phyloP scores from a whole-genome alignment of 306 rosid species.

The Trifolium pratense region DNA sequence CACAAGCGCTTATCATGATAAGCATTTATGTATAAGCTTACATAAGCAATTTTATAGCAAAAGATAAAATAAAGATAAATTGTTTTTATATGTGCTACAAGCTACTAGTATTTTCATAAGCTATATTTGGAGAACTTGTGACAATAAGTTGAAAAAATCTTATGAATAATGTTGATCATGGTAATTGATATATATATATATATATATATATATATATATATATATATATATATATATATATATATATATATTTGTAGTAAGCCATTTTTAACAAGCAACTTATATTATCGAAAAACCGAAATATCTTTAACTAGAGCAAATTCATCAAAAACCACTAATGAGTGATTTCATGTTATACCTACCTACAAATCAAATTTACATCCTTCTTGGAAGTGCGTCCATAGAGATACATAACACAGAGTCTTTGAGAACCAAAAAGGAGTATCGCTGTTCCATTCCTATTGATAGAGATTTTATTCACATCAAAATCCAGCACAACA shows the following conservation, averaged over 20 bases:
- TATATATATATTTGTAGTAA: too few relatives aligned
- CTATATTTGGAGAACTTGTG: too few relatives aligned
- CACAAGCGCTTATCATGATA: too few relatives aligned
- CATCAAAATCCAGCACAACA: slow-evolving; percentile 54
- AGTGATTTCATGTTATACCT: slow-evolving; percentile 48
- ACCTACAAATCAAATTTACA: slow-evolving; percentile 78
- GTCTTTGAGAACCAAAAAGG: slow-evolving; percentile 67
- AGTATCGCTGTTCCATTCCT: slow-evolving; percentile 74
- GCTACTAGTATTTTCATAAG: too few relatives aligned
- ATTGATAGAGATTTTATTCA: slow-evolving; percentile 74
- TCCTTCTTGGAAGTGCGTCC: slow-evolving; percentile 67
- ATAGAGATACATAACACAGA: slow-evolving; percentile 77
- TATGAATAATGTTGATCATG: not conserved
- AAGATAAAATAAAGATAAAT: too few relatives aligned
- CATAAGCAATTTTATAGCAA: too few relatives aligned
- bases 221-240: not conserved
- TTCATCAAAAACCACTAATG: slow-evolving; percentile 52
- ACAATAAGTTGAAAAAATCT: too few relatives aligned
- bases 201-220: too few relatives aligned
- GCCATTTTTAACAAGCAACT: not conserved
- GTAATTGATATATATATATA: not conserved
- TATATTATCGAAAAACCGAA: not conserved
- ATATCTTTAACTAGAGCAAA: slow-evolving; percentile 36
- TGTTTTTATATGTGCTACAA: too few relatives aligned
- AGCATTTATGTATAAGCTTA: too few relatives aligned